Evolutionary conservation across 805 yeast genomes (phyloP), one percentile per base, ranked within the genome.

Genomic region (Ogataea corticis): DNA sequence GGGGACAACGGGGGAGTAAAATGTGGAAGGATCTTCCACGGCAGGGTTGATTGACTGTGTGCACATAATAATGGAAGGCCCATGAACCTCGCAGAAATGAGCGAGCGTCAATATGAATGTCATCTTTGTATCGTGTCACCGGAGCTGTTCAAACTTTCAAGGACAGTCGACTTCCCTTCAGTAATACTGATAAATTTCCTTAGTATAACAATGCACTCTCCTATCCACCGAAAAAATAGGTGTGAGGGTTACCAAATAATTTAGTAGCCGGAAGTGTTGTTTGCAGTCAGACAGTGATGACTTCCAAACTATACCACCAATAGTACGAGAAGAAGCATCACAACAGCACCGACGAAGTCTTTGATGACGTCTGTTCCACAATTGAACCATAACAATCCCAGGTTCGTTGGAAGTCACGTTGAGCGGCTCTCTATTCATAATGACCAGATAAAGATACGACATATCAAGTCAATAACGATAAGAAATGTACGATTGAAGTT

Each of bases 31-130:
- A 13, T 45, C 46, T n/a, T 39, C 38, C 3, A 29, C 38, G 51
- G 6, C 56, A 41, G n/a, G 51, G 1, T 60, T 43, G 2, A 63
- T 57, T 19, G 61, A 52, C 53, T 82, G 87, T 0, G 90, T 82
- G 51, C 87, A 83, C 58, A 82, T 63, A 1, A 85, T 69, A 33
- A 81, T 75, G 11, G 82, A 70, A 0, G 92, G 91, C 0, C 92
- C 92, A 58, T 85, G 91, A 17, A 80, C 74, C 63, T 85, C 92
- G 62, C 92, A 85, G 62, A 85, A 85, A 59, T 85, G 92, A 0
- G 88, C 83, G 38, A 85, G 60, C 16, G 85, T 71, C 9, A 80
- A 63, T 10, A 76, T 75, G 57, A 67, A 77, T 33, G 72, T 53
- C 66, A 62, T 63, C n/a, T n/a, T n/a, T n/a, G n/a, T n/a, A n/a